phyloP scores from a whole-genome alignment of 345 rosid species.

The Nasturtium officinale region DNA sequence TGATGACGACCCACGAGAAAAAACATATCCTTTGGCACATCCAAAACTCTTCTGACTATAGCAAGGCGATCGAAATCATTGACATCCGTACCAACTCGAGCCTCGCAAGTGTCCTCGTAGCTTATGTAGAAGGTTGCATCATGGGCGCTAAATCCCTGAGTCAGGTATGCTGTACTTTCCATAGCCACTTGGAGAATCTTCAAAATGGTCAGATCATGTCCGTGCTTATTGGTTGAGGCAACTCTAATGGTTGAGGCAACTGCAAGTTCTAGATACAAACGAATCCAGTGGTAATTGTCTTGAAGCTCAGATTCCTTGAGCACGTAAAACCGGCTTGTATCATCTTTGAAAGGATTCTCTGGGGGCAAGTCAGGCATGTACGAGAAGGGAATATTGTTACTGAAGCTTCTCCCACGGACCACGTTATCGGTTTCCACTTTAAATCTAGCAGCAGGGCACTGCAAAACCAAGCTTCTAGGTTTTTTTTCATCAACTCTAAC shows the following conservation, averaged over 20 bases:
- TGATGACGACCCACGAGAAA: not conserved
- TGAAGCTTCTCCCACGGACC: not conserved
- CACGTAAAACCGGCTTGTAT: not conserved
- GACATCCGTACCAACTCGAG: constrained; percentile 3
- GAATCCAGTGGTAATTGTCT: not conserved
- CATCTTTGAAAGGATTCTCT: not conserved
- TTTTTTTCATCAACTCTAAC: not conserved
- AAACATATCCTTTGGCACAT: not conserved
- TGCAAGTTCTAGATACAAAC: not conserved
- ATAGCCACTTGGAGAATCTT: constrained; percentile 1
- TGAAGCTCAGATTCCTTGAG: not conserved
- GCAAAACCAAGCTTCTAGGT: not conserved
- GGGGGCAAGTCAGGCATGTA: not conserved
- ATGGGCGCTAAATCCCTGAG: not conserved
- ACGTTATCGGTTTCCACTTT: not conserved
- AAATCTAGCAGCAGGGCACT: not conserved
- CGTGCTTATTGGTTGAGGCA: no score
- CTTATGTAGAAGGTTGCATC: constrained; percentile 1
- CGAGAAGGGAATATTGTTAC: no score
- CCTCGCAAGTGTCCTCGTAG: not conserved
- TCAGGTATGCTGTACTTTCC: not conserved
- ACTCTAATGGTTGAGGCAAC: not conserved
- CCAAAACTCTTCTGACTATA: not conserved
- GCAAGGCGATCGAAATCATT: not conserved
- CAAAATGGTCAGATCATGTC: not conserved